Conservation (phyloP, 805 yeast species). For the Clavispora santaluciae region DNA sequence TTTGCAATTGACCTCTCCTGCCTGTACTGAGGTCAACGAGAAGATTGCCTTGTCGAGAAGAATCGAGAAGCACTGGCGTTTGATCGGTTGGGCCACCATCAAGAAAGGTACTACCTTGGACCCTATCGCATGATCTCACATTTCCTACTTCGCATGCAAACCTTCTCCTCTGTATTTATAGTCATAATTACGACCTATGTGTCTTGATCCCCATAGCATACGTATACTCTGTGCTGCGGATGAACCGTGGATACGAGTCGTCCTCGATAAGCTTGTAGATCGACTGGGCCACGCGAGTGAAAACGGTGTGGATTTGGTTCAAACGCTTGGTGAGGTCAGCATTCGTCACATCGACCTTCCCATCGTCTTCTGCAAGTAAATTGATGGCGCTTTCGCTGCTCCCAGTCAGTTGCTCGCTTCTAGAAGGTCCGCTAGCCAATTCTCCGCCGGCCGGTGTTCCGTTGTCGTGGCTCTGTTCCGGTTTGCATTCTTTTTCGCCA, state of each 20-base stretch:
- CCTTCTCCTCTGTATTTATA: conserved; percentile 2
- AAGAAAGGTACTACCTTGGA: conserved; percentile 89
- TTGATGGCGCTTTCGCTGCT: too few relatives aligned
- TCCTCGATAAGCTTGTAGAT: conserved; percentile 59
- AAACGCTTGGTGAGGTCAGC: conserved; percentile 4
- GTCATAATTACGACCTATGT: conserved; percentile 2
- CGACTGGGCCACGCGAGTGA: conserved; percentile 44
- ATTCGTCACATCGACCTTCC: background rate
- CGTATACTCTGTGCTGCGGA: conserved; percentile 26
- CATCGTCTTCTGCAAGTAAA: background rate
- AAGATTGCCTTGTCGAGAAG: conserved; percentile 98
- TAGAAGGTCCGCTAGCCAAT: too few relatives aligned
- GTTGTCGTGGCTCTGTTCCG: too few relatives aligned
- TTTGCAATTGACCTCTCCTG: conserved; percentile 93
- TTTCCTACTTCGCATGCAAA: background rate
- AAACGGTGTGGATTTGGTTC: conserved; percentile 23
- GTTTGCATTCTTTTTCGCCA: too few relatives aligned
- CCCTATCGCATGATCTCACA: conserved; percentile 47
- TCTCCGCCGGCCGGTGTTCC: too few relatives aligned
- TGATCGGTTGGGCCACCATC: conserved; percentile 99
- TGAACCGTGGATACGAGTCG: conserved; percentile 71
- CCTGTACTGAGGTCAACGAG: conserved; percentile 97
- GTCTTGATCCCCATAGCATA: conserved; percentile 12
- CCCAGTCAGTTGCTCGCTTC: too few relatives aligned
- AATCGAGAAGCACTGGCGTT: conserved; percentile 99